Conservation (phyloP, 345 rosid genomes). For the Euphorbia lathyris region DNA sequence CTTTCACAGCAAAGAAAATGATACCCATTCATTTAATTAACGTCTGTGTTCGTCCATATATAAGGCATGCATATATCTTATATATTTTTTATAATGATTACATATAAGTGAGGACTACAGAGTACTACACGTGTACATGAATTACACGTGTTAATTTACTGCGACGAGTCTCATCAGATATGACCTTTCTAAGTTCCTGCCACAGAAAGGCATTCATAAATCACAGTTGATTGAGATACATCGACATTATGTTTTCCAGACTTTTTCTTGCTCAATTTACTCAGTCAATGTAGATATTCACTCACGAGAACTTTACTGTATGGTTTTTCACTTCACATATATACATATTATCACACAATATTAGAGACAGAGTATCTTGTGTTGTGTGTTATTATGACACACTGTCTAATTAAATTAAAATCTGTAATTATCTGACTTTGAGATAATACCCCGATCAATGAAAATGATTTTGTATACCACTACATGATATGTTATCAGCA, state of each 20-base stretch:
- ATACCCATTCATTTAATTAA: neutral
- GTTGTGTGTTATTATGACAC: too few relatives aligned
- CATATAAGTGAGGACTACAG: neutral
- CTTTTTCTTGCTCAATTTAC: neutral
- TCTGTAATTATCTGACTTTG: too few relatives aligned
- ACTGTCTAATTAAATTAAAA: too few relatives aligned
- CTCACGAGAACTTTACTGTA: too few relatives aligned
- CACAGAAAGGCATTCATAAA: neutral
- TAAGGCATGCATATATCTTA: neutral
- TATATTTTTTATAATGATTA: too few relatives aligned
- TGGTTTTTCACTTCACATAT: too few relatives aligned
- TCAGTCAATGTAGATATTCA: too few relatives aligned
- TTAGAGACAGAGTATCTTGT: too few relatives aligned
- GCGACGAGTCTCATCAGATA: constrained; percentile 3
- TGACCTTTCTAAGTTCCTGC: neutral
- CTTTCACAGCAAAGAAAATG: neutral
- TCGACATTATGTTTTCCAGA: neutral
- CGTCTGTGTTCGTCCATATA: neutral
- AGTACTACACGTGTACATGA: neutral
- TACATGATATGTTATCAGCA: too few relatives aligned
- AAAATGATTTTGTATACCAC: too few relatives aligned
- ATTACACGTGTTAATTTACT: neutral
- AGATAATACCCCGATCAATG: too few relatives aligned
- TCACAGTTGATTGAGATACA: neutral
- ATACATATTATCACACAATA: too few relatives aligned